These are phyloP conservation scores for Aspergillus incahuasiensis DNA, from an alignment of 495 filamentous ascomycete genomes.

Conservation along the genomic window DNA sequence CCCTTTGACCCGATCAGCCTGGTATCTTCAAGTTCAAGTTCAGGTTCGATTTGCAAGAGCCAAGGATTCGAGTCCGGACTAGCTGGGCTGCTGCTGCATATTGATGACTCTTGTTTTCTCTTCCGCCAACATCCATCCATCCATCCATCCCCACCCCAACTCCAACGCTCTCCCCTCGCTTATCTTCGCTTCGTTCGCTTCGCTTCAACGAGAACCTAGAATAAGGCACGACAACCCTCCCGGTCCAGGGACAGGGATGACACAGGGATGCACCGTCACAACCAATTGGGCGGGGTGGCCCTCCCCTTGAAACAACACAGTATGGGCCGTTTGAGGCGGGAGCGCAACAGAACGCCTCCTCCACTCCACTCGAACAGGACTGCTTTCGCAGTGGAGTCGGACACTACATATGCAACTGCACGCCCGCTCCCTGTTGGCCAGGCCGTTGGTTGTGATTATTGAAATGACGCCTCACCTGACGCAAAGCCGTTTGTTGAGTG, in stretches of 20 bases:
- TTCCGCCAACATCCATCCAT: too few relatives aligned
- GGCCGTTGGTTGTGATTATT: too few relatives aligned
- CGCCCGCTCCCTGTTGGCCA: not conserved
- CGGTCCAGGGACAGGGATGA: slow-evolving; percentile 21
- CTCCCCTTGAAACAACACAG: slow-evolving; percentile 25
- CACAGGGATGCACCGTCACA: not conserved
- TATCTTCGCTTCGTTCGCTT: too few relatives aligned
- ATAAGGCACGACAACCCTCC: too few relatives aligned
- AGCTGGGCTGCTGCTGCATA: too few relatives aligned
- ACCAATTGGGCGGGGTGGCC: slow-evolving; percentile 1
- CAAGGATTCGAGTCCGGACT: too few relatives aligned
- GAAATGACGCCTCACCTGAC: slow-evolving; percentile 26
- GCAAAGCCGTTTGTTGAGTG: not conserved
- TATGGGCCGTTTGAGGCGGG: slow-evolving; percentile 20
- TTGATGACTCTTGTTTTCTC: too few relatives aligned
- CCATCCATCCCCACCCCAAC: too few relatives aligned
- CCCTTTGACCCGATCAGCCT: not conserved
- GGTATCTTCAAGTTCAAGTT: too few relatives aligned
- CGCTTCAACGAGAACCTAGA: too few relatives aligned
- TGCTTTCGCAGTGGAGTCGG: not conserved
- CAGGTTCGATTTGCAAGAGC: too few relatives aligned
- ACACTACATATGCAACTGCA: slow-evolving; percentile 1
- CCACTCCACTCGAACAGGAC: too few relatives aligned
- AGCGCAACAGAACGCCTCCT: not conserved
- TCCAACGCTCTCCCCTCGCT: not conserved